Base-by-base conservation (phyloP, 2,329 filamentous ascomycete genomes). In the Fusarium torreyae region DNA sequence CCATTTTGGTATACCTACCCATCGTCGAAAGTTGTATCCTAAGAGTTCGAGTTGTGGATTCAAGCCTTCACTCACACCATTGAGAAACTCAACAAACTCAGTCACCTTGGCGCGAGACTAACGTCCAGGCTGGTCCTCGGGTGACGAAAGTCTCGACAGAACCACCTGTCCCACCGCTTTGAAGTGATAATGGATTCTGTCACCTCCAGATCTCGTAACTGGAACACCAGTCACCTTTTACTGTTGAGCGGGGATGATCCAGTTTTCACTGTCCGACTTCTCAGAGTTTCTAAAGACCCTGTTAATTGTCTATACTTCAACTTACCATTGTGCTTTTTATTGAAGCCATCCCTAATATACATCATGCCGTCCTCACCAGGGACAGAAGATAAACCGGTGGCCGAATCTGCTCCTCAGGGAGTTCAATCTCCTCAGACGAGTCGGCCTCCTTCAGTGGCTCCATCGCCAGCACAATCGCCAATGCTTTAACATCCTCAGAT, bases 11-110 rank as follows among this genome's bases (percentile, higher is more conserved):
- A 31, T 31, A 3, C 4, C 28, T 31, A 3, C 4, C 10, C 11
- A 31, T 11, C 10, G 28, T 11, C 28, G 28, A 31, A 10, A 31
- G 10, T 31, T 13, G 3, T 31, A 31, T 31, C 28, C 5, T 13
- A 13, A 11, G 9, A 31, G 13, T 31, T 13, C 28, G 10, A 10
- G 26, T 7, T 9, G 9, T 31, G 28, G 10, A 31, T 31, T 31
- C 10, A 11, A 10, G 36, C 39, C 17, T 26, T n/a, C 17, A 51
- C 22, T 33, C 18, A 33, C 11, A 4, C 17, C 15, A 5, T n/a
- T 24, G n/a, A 3, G 17, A 59, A 48, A 59, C 44, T 24, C 33
- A 34, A 33, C 39, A 57, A 64, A 64, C 18, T 45, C 59, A 31
- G 51, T 4, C 34, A 64, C 24, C 22, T 22, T 64, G 46, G 51